Conservation (phyloP, 2,329 filamentous ascomycete genomes). For the Colletotrichum sp. region DNA sequence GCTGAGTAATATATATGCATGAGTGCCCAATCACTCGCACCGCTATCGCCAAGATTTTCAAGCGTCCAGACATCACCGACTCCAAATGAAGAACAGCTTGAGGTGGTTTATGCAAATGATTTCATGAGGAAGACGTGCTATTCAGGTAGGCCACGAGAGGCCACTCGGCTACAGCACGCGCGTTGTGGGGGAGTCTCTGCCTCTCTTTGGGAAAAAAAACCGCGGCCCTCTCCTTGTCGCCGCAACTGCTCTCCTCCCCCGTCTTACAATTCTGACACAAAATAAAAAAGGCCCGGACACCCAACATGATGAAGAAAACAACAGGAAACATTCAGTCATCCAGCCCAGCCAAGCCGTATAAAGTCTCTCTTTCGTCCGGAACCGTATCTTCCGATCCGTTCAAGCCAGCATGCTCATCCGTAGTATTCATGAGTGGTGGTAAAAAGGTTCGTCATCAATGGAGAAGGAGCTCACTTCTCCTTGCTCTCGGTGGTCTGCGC, state of each 20-base stretch:
- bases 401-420: slow-evolving; percentile 11
- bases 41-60: not conserved
- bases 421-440: slow-evolving; percentile 1
- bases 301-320: slow-evolving; percentile 24
- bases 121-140: slow-evolving; percentile 11
- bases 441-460: not conserved
- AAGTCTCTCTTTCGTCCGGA: slow-evolving; percentile 14
- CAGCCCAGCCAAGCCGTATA: slow-evolving; percentile 22
- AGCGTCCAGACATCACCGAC: not conserved
- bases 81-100: not conserved
- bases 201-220: not conserved
- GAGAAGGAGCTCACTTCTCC: slow-evolving; percentile 11
- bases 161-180: not conserved
- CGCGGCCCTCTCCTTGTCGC: not conserved
- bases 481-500: slow-evolving; percentile 6
- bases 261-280: not conserved
- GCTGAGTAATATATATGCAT: not conserved
- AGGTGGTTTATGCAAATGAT: slow-evolving; percentile 7
- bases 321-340: slow-evolving; percentile 22
- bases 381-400: slow-evolving; percentile 7
- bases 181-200: not conserved
- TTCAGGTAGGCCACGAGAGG: not conserved
- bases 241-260: not conserved
- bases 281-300: slow-evolving; percentile 8
- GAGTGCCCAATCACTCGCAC: not conserved